Conservation (phyloP, 345 rosid species). For the Lagerstroemia speciosa region DNA sequence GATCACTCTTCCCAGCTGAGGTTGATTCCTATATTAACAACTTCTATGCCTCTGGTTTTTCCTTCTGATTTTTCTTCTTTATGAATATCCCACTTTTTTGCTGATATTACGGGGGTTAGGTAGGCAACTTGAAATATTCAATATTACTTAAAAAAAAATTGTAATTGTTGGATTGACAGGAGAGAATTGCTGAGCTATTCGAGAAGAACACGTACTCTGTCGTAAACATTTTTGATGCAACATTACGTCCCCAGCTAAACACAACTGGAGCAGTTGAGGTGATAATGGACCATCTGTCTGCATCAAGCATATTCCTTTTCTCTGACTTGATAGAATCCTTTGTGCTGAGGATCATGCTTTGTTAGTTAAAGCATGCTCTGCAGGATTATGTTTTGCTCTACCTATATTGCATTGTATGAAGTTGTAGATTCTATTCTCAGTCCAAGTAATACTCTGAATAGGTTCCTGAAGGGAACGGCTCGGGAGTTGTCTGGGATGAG, state of each 20-base stretch:
- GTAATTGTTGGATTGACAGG: slow-evolving; percentile 34
- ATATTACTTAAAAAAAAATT: background rate
- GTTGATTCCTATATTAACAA: slow-evolving; percentile 20
- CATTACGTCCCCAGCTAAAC: slow-evolving; percentile 87
- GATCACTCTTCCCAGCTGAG: slow-evolving; percentile 82
- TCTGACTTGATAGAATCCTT: background rate
- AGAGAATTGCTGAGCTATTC: slow-evolving; percentile 71
- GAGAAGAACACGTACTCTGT: slow-evolving; percentile 82
- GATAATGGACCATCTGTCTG: slow-evolving; percentile 2
- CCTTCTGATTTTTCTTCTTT: background rate
- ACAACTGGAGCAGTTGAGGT: slow-evolving; percentile 92
- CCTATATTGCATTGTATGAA: background rate
- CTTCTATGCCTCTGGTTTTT: background rate
- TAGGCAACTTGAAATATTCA: background rate
- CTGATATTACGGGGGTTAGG: background rate
- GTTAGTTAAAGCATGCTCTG: background rate
- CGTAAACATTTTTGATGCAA: slow-evolving; percentile 88
- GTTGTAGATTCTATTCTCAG: background rate
- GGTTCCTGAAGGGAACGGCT: slow-evolving; percentile 99
- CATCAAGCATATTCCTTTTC: background rate
- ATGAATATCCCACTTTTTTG: slow-evolving; percentile 1
- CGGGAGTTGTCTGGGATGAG: slow-evolving; percentile 94
- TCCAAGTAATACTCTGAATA: slow-evolving; percentile 15
- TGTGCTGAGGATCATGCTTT: background rate
- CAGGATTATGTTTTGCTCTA: background rate